Evolutionary conservation across 306 rosid species (phyloP).

Genomic region (Vigna reflexopilosa): DNA sequence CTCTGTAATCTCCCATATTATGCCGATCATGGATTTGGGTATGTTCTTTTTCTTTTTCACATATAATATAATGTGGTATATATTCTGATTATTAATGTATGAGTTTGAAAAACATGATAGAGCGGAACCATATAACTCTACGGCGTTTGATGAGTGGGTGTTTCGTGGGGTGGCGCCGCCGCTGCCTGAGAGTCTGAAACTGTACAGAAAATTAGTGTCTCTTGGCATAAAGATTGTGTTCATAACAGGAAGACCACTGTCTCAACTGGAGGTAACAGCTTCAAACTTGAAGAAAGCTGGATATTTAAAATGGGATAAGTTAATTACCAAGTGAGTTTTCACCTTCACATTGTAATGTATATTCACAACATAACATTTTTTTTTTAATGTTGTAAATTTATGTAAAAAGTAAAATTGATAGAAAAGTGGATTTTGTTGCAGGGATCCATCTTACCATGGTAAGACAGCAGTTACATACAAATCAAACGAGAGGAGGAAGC

Average conservation of each 20-base stretch:
- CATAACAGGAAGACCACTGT: conserved; percentile 56
- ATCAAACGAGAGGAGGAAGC: conserved; percentile 54
- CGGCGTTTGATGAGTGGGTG: conserved; percentile 47
- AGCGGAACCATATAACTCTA: conserved; percentile 38
- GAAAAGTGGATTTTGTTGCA: too few species aligned
- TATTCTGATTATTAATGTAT: too few species aligned
- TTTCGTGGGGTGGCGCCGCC: conserved; percentile 41
- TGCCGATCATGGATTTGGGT: conserved; percentile 63
- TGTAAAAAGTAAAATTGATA: too few species aligned
- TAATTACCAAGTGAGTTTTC: conserved; percentile 51
- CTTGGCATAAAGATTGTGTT: conserved; percentile 57
- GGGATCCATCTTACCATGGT: conserved; percentile 24
- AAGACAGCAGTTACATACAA: conserved; percentile 56
- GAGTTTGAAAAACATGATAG: conserved; percentile 29
- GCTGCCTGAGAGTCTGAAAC: conserved; percentile 51
- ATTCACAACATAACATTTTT: too few species aligned
- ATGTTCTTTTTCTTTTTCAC: not conserved
- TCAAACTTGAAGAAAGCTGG: conserved; percentile 55
- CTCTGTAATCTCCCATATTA: conserved; percentile 66
- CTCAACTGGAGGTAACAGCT: conserved; percentile 21
- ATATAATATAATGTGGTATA: too few species aligned
- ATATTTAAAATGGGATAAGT: conserved; percentile 54
- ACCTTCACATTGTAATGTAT: too few species aligned
- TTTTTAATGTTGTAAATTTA: too few species aligned
- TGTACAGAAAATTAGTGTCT: conserved; percentile 43